Evolutionary conservation across 2,329 filamentous ascomycete genomes (phyloP).

Genomic region (Hypoxylon rubiginosum): DNA sequence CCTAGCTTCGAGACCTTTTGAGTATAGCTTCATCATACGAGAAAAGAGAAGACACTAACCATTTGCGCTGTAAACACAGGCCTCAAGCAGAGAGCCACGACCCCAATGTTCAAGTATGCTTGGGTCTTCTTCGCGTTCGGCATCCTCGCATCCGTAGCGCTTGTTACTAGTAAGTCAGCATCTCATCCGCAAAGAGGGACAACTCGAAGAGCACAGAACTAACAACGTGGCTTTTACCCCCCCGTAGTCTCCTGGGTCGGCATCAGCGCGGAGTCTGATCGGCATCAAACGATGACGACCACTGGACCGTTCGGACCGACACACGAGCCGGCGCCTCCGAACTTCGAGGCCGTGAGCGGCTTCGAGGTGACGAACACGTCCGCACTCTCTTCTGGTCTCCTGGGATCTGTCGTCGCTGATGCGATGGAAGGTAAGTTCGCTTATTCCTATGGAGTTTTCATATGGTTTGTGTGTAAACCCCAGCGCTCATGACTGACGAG

Average conservation of each 20-base stretch:
- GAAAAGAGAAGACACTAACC: not conserved
- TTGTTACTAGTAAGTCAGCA: constrained; percentile 35
- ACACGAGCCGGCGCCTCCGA: constrained; percentile 6
- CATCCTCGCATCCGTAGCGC: constrained; percentile 20
- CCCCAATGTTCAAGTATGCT: constrained; percentile 32
- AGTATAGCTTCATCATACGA: not conserved
- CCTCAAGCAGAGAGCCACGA: constrained; percentile 29
- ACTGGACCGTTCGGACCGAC: not conserved
- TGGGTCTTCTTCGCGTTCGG: constrained; percentile 35
- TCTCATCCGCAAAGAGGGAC: not conserved
- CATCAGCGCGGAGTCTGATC: no score
- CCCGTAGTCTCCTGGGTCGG: not conserved
- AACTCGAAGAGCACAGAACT: not conserved
- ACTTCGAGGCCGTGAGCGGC: not conserved
- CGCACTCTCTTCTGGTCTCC: no score
- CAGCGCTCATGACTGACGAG: not conserved
- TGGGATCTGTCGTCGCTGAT: not conserved
- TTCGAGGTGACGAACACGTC: not conserved
- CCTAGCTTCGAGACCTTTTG: not conserved
- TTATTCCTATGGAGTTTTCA: not conserved
- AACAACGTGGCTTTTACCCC: not conserved
- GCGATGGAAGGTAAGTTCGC: constrained; percentile 19
- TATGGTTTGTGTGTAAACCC: not conserved
- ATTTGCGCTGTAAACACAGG: constrained; percentile 17
- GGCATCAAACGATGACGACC: no score